Evolutionary conservation across 345 rosid genomes (phyloP).

Genomic region (Lagerstroemia speciosa): DNA sequence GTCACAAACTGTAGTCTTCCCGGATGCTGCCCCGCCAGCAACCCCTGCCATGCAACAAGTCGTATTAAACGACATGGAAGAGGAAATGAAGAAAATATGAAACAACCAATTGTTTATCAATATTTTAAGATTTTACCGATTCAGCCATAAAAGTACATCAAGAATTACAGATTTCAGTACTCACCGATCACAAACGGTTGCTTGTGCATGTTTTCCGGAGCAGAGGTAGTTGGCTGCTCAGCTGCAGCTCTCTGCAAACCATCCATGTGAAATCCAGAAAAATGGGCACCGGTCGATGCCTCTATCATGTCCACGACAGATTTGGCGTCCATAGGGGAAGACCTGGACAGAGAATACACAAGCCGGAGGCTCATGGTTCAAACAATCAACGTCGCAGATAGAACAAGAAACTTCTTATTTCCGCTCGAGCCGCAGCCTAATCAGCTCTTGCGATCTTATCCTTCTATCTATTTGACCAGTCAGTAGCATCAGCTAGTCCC

Average conservation of each 20-base stretch:
- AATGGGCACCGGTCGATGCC: slow-evolving; percentile 76
- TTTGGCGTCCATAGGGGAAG: slow-evolving; percentile 36
- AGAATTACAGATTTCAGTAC: slow-evolving; percentile 4
- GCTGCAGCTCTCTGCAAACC: slow-evolving; percentile 32
- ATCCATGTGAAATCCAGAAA: slow-evolving; percentile 84
- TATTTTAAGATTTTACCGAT: neutral
- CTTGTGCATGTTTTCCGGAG: slow-evolving; percentile 41
- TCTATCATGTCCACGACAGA: slow-evolving; percentile 88
- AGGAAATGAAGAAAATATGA: too few relatives aligned
- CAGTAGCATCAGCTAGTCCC: neutral
- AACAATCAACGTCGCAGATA: neutral
- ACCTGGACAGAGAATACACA: slow-evolving; percentile 17
- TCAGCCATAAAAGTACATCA: neutral
- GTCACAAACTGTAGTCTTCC: slow-evolving; percentile 97
- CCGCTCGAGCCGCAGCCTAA: neutral
- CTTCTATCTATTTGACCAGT: neutral
- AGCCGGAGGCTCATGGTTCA: slow-evolving; percentile 5
- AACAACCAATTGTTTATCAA: too few relatives aligned
- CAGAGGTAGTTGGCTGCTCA: slow-evolving; percentile 40
- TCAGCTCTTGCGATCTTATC: neutral
- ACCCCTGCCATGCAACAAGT: slow-evolving; percentile 43
- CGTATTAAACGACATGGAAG: too few relatives aligned
- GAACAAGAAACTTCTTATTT: neutral
- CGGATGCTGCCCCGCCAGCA: slow-evolving; percentile 98
- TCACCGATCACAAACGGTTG: slow-evolving; percentile 94